Base-by-base conservation (phyloP, 306 rosid species). In the Prunus dulcis region DNA sequence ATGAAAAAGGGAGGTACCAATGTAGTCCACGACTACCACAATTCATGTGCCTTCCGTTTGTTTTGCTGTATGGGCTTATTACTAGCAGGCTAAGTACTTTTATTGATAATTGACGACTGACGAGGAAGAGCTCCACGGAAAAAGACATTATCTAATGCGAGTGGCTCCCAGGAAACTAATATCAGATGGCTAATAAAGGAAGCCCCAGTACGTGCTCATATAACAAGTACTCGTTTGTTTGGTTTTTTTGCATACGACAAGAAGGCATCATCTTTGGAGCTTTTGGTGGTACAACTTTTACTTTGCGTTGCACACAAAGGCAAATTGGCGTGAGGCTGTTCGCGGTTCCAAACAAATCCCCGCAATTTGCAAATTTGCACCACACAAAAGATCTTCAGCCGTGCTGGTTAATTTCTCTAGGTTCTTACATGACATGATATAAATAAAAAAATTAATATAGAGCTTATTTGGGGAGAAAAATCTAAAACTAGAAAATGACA, bases 11-110 rank as follows among this genome's bases (percentile, higher is more conserved):
- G 72, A 78, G 93, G 93, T 74, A 64, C 73, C 78, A 72, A 77
- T 82, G 87, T 23, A 84, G 91, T 88, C 92, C 97, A 92, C 92
- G 97, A 87, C 86, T 90, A 69, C 92, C 90, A 83, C 86, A 87
- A 83, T 71, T 47, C 32, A 62, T 3, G 70, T 78, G 84, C 80
- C 67, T 9, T 75, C 17, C 74, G 72, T 50, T 28, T 77, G 15
- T 47, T 47, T 47, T 47, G 19, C 53, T 49, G 17, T 49, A 13
- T 49, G 14, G 6, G 17, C 14, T 49, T 15, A 12, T 12, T 11
- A 49, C 2, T 14, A 49, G 53, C 4, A 49, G 19, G 61, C 79
- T 45, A 6, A 52, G 34, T 49, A 3, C 15, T 64, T 84, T 75
- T 78, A 52, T 74, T 22, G 70, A 20, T 75, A 79, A 20, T 75